phyloP scores from a whole-genome alignment of 345 rosid genomes.

The Zanthoxylum bungeanum region DNA sequence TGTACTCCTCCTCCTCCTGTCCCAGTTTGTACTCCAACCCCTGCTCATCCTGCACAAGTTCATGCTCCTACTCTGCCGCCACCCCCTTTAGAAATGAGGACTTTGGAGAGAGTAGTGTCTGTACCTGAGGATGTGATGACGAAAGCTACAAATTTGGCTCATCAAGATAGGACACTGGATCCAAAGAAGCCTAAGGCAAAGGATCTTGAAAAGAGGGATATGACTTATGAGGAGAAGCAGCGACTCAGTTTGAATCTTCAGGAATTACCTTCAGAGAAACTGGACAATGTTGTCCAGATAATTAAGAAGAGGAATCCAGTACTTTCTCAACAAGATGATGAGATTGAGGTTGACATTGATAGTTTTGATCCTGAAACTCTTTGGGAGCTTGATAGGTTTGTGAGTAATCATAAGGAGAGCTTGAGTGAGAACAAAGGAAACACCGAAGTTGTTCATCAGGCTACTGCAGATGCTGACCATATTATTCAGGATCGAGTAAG shows the following conservation, averaged over 20 bases:
- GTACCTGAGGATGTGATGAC: slow-evolving; percentile 29
- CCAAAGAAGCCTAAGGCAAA: slow-evolving; percentile 43
- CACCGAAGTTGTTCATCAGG: slow-evolving; percentile 33
- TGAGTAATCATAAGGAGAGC: slow-evolving; percentile 42
- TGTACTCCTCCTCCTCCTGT: slow-evolving; percentile 3
- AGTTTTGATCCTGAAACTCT: slow-evolving; percentile 73
- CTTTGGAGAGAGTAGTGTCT: slow-evolving; percentile 47
- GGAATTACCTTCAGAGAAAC: slow-evolving; percentile 68
- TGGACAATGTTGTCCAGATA: slow-evolving; percentile 71
- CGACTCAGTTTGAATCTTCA: slow-evolving; percentile 64
- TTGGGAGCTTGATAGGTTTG: slow-evolving; percentile 79
- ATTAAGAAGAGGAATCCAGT: slow-evolving; percentile 72
- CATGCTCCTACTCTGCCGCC: slow-evolving; percentile 11
- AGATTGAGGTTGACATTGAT: slow-evolving; percentile 88
- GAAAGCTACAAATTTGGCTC: slow-evolving; percentile 15
- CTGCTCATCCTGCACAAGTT: neutral
- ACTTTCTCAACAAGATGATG: slow-evolving; percentile 72
- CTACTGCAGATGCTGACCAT: slow-evolving; percentile 34
- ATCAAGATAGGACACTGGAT: slow-evolving; percentile 24
- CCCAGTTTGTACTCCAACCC: neutral
- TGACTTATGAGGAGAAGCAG: slow-evolving; percentile 86
- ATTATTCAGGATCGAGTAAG: slow-evolving; percentile 43
- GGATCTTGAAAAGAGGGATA: slow-evolving; percentile 44
- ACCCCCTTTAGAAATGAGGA: slow-evolving; percentile 16
- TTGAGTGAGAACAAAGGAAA: slow-evolving; percentile 40